A percentile compares a stretch with the other conserved stretches of the same genome.
phyloP scores from a whole-genome alignment of 108 stramenopile species.

The Cylindrotheca fusiformis region DNA sequence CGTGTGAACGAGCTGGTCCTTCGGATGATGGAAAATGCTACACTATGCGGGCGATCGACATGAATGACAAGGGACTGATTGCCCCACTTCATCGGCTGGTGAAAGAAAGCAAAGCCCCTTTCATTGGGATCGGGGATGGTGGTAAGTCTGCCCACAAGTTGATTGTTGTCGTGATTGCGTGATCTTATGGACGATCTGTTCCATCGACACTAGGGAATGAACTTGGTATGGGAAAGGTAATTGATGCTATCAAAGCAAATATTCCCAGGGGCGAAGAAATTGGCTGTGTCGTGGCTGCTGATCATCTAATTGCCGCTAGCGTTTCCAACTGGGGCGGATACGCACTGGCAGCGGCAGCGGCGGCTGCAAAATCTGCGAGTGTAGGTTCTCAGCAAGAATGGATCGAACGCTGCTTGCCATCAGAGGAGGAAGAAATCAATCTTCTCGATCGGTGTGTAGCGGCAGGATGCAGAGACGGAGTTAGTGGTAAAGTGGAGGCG shows the following conservation, averaged over 20 bases:
- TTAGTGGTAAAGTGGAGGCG: constrained; percentile 55
- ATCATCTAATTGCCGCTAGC: constrained; percentile 71
- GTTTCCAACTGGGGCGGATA: constrained; percentile 91
- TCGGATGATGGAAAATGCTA: constrained; percentile 73
- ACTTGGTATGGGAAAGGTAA: constrained; percentile 86
- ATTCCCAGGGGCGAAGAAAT: constrained; percentile 63
- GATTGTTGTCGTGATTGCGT: constrained; percentile 29
- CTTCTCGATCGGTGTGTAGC: constrained; percentile 53
- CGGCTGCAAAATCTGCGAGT: constrained; percentile 22
- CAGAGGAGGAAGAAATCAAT: constrained; percentile 45
- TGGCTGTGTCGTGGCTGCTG: constrained; percentile 60
- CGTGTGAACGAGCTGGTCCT: constrained; percentile 82
- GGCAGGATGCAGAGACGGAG: constrained; percentile 66
- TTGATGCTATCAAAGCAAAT: constrained; percentile 41
- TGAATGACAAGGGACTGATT: constrained; percentile 61
- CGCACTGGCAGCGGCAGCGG: constrained; percentile 66
- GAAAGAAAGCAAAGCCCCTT: constrained; percentile 8
- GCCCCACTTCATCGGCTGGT: constrained; percentile 66
- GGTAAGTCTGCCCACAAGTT: constrained; percentile 10
- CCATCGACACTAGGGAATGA: no score
- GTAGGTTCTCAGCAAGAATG: constrained; percentile 12
- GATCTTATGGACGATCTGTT: constrained; percentile 73
- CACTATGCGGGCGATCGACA: constrained; percentile 81
- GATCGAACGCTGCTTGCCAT: constrained; percentile 51
- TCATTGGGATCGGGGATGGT: constrained; percentile 44